Evolutionary conservation across 495 filamentous ascomycete species (phyloP).

Genomic region (Alectoria sarmentosa): DNA sequence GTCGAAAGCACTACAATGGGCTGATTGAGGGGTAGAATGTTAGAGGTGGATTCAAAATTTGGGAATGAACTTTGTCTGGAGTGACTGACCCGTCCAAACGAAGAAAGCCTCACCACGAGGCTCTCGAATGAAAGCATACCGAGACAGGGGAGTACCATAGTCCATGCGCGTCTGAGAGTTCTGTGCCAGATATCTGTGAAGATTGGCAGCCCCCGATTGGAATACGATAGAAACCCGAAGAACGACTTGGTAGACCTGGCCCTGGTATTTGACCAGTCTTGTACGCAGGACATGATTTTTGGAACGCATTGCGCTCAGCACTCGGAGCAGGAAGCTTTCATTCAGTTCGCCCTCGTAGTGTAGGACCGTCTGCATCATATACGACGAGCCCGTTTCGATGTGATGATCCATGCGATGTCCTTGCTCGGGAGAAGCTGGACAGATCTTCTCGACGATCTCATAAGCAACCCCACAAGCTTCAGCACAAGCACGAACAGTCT

Average conservation of each 20-base stretch:
- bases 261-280: conserved; percentile 5
- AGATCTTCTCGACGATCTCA: not conserved
- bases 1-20: not conserved
- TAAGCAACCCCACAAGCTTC: conserved; percentile 1
- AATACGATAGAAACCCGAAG: not conserved
- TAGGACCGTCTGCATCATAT: not conserved
- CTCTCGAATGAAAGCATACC: conserved; percentile 5
- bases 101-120: not conserved
- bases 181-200: not conserved
- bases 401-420: conserved; percentile 3
- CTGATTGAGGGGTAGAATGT: not conserved
- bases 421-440: conserved; percentile 4
- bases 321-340: not conserved
- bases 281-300: conserved; percentile 7
- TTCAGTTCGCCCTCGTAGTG: not conserved
- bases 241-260: conserved; percentile 2
- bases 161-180: not conserved
- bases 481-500: conserved; percentile 15
- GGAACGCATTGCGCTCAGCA: conserved; percentile 1
- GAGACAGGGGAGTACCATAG: conserved; percentile 3
- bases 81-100: conserved; percentile 10
- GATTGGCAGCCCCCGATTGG: not conserved
- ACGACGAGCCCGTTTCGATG: not conserved
- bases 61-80: not conserved
- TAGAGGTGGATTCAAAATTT: no score